phyloP scores from a whole-genome alignment of 768 basidiomycete genomes.

The Auricularia cornea region DNA sequence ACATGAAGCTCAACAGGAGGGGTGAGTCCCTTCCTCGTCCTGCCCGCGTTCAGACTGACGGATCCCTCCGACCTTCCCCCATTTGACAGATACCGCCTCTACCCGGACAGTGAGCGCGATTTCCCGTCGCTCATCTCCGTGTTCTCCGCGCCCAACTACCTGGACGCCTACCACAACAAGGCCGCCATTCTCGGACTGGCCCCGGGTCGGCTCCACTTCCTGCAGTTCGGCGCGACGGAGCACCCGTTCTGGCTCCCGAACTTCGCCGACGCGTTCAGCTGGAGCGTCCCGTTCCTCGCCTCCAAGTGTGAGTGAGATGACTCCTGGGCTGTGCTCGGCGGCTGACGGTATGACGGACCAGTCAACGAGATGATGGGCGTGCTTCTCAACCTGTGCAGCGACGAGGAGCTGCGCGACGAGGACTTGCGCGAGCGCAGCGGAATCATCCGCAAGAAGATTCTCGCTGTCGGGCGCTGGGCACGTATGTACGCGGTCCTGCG shows the following conservation, averaged over 20 bases:
- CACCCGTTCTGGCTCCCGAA: slow-evolving; percentile 95
- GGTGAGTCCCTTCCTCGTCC: slow-evolving; percentile 36
- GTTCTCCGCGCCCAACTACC: slow-evolving; percentile 94
- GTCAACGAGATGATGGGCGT: slow-evolving; percentile 48
- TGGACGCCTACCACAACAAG: slow-evolving; percentile 94
- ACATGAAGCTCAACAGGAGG: slow-evolving; percentile 95
- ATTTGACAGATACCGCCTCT: slow-evolving; percentile 60
- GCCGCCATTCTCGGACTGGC: slow-evolving; percentile 95
- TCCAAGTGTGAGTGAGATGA: slow-evolving; percentile 67
- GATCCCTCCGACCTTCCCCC: no score
- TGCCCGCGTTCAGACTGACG: slow-evolving; percentile 5
- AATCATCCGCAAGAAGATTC: slow-evolving; percentile 43
- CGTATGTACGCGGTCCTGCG: slow-evolving; percentile 40
- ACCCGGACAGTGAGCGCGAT: slow-evolving; percentile 81
- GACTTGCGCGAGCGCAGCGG: slow-evolving; percentile 17
- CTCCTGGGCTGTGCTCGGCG: no score
- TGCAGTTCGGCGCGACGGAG: slow-evolving; percentile 68
- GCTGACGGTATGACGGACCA: no score
- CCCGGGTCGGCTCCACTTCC: slow-evolving; percentile 91
- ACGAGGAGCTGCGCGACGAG: slow-evolving; percentile 35
- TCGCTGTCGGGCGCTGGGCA: slow-evolving; percentile 42
- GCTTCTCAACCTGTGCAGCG: slow-evolving; percentile 40
- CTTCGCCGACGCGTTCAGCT: slow-evolving; percentile 97
- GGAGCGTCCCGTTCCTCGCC: slow-evolving; percentile 95
- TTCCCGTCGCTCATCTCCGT: slow-evolving; percentile 97